A percentile compares a stretch with the other conserved stretches of the same genome.
phyloP scores from a whole-genome alignment of 2,329 filamentous ascomycete species.

The Aspergillus ruber region DNA sequence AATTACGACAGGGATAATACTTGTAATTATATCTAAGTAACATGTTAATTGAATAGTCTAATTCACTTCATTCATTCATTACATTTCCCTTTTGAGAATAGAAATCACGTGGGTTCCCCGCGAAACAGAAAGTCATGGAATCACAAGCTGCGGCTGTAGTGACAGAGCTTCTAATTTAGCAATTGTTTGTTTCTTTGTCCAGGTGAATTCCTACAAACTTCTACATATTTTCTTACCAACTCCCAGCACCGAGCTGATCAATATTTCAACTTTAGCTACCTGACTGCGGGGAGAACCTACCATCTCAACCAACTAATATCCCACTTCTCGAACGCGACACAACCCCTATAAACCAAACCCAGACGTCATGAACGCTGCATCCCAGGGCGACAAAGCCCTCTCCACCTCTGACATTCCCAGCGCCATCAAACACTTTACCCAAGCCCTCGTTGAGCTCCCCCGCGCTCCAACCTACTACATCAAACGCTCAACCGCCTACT shows the following conservation, averaged over 20 bases:
- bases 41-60: background rate
- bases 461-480: conserved; percentile 72
- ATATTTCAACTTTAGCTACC: background rate
- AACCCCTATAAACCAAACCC: background rate
- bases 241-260: background rate
- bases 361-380: conserved; percentile 45
- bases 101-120: conserved; percentile 8
- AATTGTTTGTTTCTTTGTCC: background rate
- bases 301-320: background rate
- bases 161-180: background rate
- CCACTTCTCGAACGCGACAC: background rate
- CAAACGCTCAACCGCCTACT: conserved; percentile 71
- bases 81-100: background rate
- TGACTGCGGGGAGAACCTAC: background rate
- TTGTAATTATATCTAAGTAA: background rate
- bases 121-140: conserved; percentile 11
- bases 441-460: conserved; percentile 57
- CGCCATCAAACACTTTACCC: conserved; percentile 63
- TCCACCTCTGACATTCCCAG: conserved; percentile 56
- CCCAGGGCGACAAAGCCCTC: conserved; percentile 56
- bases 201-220: background rate
- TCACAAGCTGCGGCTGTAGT: conserved; percentile 1
- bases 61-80: background rate
- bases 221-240: background rate
- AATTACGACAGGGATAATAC: background rate